These are phyloP conservation scores for Verruconis gallopava DNA, from an alignment of 2,329 filamentous ascomycete species.

Conservation along the genomic window DNA sequence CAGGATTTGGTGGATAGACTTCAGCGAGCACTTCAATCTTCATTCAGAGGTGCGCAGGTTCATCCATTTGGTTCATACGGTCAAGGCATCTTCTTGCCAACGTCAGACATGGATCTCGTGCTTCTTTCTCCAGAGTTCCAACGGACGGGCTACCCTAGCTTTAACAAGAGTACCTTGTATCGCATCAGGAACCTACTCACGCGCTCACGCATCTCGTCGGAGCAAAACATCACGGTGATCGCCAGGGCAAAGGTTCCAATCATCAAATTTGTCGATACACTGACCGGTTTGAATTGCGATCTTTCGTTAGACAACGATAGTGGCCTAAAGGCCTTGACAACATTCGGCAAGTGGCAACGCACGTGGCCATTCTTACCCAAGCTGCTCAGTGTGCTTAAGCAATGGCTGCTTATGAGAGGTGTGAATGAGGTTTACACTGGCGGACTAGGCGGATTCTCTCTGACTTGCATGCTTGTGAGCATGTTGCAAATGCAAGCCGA, in stretches of 20 bases:
- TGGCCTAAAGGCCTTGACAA: conserved; percentile 66
- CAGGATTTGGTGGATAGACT: conserved; percentile 59
- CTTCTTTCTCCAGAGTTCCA: conserved; percentile 43
- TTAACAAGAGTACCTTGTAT: conserved; percentile 43
- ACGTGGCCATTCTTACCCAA: conserved; percentile 76
- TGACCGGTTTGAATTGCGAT: conserved; percentile 74
- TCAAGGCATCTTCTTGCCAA: conserved; percentile 60
- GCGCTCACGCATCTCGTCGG: not conserved
- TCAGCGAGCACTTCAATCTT: conserved; percentile 41
- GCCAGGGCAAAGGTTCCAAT: conserved; percentile 71
- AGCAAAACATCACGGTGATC: conserved; percentile 53
- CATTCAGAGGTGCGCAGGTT: conserved; percentile 50
- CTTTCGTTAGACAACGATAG: conserved; percentile 88
- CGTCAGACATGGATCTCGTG: conserved; percentile 90
- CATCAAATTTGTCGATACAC: conserved; percentile 73
- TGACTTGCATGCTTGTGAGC: conserved; percentile 86
- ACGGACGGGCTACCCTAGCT: conserved; percentile 9
- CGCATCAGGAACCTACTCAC: not conserved
- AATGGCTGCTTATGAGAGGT: conserved; percentile 77
- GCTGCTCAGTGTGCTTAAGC: conserved; percentile 79
- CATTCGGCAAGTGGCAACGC: conserved; percentile 66
- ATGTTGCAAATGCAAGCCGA: conserved; percentile 71
- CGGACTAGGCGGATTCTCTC: conserved; percentile 84
- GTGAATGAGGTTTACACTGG: conserved; percentile 86
- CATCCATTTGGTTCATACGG: conserved; percentile 87